phyloP scores from a whole-genome alignment of 2,329 filamentous ascomycete genomes.

The Biscogniauxia mediterranea region DNA sequence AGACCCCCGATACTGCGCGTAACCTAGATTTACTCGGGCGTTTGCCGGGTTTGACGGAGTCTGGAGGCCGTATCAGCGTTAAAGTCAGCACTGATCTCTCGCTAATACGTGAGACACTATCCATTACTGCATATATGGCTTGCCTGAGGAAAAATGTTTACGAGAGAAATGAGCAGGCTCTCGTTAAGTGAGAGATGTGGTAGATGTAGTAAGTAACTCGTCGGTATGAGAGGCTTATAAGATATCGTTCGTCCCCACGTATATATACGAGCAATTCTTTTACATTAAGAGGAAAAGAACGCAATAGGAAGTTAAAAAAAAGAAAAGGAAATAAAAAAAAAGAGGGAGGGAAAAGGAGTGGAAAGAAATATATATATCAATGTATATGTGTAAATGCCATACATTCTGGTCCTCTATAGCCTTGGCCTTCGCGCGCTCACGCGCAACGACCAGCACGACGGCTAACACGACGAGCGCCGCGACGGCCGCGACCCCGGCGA shows the following conservation, averaged over 20 bases:
- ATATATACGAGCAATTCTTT: too few species aligned
- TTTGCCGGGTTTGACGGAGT: slow-evolving; percentile 13
- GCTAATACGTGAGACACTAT: too few species aligned
- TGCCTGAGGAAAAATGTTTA: neutral
- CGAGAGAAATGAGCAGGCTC: neutral
- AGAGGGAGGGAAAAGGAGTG: neutral
- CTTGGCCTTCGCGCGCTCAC: slow-evolving; percentile 11
- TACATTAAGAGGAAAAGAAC: too few species aligned
- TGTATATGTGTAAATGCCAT: slow-evolving; percentile 1
- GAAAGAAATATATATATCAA: too few species aligned
- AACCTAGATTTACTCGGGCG: slow-evolving; percentile 40
- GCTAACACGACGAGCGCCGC: slow-evolving; percentile 12
- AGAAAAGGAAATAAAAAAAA: neutral
- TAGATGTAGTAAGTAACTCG: too few species aligned
- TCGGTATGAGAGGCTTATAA: too few species aligned
- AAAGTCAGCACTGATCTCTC: neutral
- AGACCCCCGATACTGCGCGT: slow-evolving; percentile 44
- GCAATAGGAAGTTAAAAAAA: neutral
- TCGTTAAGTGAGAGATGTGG: too few species aligned
- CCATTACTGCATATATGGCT: neutral
- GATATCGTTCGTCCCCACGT: too few species aligned
- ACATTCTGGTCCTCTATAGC: slow-evolving; percentile 11
- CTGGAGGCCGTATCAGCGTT: slow-evolving; percentile 3
- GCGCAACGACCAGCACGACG: slow-evolving; percentile 13
- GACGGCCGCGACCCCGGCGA: slow-evolving; percentile 6